Evolutionary conservation across 73 alveolate genomes (phyloP).

Genomic region (Paramecium tetraurelia): DNA sequence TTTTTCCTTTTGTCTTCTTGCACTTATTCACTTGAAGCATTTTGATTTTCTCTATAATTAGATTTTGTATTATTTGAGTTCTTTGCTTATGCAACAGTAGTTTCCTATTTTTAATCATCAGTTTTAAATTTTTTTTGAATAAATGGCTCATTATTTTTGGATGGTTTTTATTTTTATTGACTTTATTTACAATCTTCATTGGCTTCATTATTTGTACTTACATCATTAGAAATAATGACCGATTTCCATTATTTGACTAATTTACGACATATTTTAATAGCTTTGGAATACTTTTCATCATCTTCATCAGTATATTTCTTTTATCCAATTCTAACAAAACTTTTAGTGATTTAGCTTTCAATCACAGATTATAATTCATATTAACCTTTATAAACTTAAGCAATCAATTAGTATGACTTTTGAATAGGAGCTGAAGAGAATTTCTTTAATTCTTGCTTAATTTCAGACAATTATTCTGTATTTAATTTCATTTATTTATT

Average conservation of each 20-base stretch:
- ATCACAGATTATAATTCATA: background rate
- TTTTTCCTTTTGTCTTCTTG: background rate
- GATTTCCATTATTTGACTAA: conserved; percentile 17
- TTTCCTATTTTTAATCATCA: background rate
- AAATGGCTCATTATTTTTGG: background rate
- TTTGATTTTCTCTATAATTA: background rate
- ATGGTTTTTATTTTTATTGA: background rate
- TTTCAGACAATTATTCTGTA: background rate
- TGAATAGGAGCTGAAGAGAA: background rate
- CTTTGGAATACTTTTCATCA: background rate
- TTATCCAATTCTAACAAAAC: conserved; percentile 13
- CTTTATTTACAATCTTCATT: background rate
- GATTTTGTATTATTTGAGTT: background rate
- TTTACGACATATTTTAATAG: conserved; percentile 32
- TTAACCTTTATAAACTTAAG: background rate
- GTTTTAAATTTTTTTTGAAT: background rate
- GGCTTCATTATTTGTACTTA: background rate
- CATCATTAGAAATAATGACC: background rate
- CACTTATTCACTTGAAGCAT: background rate
- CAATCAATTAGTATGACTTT: background rate
- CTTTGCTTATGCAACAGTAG: background rate
- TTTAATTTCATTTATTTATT: background rate
- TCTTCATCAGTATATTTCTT: background rate
- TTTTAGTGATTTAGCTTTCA: conserved; percentile 15
- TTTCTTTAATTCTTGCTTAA: background rate